Percentiles rank a stretch among this genome's conserved stretches.
phyloP scores from a whole-genome alignment of 345 rosid genomes.

The Eucalyptus curtisii region DNA sequence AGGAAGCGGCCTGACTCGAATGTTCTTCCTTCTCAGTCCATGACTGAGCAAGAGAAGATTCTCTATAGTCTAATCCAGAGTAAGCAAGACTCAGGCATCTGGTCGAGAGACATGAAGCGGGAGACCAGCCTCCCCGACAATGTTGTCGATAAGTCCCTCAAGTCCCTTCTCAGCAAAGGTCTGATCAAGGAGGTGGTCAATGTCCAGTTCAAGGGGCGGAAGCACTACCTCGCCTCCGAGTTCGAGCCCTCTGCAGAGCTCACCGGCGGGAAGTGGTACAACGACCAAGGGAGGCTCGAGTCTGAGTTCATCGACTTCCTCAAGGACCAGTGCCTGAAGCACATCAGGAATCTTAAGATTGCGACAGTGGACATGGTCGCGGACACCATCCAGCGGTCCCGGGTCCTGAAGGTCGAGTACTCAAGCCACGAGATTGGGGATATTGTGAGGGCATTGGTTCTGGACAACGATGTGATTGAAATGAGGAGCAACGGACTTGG shows the following conservation, averaged over 20 bases:
- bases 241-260: conserved; percentile 57
- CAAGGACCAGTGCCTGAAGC: conserved; percentile 23
- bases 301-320: conserved; percentile 18
- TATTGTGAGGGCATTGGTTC: conserved; percentile 49
- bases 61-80: conserved; percentile 28
- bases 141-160: conserved; percentile 18
- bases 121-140: conserved; percentile 20
- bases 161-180: conserved; percentile 24
- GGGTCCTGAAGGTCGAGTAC: conserved; percentile 10
- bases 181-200: conserved; percentile 58
- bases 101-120: conserved; percentile 28
- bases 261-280: conserved; percentile 79
- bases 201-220: conserved; percentile 43
- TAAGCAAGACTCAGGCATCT: conserved; percentile 56
- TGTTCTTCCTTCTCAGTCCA: conserved; percentile 7
- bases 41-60: conserved; percentile 38
- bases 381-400: conserved; percentile 15
- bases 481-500: conserved; percentile 49
- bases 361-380: conserved; percentile 40
- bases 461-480: conserved; percentile 54
- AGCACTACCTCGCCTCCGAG: conserved; percentile 45
- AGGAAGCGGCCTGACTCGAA: conserved; percentile 39
- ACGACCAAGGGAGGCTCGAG: conserved; percentile 41
- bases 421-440: conserved; percentile 34
- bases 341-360: conserved; percentile 14